A percentile compares a stretch with the other conserved stretches of the same genome.
Evolutionary conservation across 169 alveolate species (phyloP).

Genomic region (Hepatocystis sp.): DNA sequence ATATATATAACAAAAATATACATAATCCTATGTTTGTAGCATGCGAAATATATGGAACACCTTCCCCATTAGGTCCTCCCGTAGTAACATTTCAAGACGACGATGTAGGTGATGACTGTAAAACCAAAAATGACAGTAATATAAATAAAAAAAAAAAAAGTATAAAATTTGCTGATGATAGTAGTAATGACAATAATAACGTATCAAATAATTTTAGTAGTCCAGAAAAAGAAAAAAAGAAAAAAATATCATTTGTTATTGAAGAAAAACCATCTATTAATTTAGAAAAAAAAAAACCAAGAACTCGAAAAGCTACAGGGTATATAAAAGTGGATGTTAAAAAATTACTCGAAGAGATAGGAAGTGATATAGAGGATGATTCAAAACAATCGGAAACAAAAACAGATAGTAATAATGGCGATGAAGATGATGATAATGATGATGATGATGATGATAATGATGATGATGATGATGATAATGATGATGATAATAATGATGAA

Average conservation of each 20-base stretch:
- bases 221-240: neutral
- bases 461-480: neutral
- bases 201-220: slow-evolving; percentile 4
- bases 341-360: slow-evolving; percentile 36
- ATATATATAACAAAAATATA: neutral
- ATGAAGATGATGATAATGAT: slow-evolving; percentile 4
- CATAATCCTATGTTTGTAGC: neutral
- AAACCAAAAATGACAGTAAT: slow-evolving; percentile 6
- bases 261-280: slow-evolving; percentile 4
- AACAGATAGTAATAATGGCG: too few species aligned
- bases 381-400: too few species aligned
- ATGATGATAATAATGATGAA: neutral
- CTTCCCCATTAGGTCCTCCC: too few species aligned
- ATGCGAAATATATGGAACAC: slow-evolving; percentile 43
- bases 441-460: neutral
- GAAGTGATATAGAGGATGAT: too few species aligned
- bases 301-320: slow-evolving; percentile 46
- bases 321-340: slow-evolving; percentile 54
- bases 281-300: slow-evolving; percentile 1
- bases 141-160: neutral
- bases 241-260: slow-evolving; percentile 12
- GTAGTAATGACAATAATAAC: too few species aligned
- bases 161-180: too few species aligned
- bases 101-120: slow-evolving; percentile 1
- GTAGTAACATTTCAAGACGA: slow-evolving; percentile 51